These are phyloP conservation scores for Leccinellum luteum DNA, from an alignment of 768 basidiomycete species.

Conservation along the genomic window DNA sequence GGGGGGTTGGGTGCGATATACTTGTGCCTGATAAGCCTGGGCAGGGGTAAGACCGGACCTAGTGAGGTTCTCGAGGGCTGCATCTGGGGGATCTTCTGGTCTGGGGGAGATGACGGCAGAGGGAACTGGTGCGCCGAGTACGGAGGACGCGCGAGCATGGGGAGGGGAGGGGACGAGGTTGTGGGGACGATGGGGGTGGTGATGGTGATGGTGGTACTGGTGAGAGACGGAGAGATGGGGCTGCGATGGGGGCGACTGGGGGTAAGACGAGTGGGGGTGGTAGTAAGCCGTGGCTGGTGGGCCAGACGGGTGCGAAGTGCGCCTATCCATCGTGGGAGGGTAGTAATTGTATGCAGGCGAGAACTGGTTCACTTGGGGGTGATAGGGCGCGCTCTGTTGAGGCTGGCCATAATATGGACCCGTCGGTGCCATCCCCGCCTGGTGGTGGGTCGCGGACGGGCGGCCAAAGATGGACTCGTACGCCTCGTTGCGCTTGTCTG, in stretches of 20 bases:
- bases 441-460: conserved; percentile 58
- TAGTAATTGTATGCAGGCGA: conserved; percentile 41
- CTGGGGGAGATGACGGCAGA: conserved; percentile 45
- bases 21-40: conserved; percentile 79
- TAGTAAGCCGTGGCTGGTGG: conserved; percentile 29
- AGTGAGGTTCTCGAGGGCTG: conserved; percentile 41
- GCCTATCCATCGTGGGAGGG: conserved; percentile 42
- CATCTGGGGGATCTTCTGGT: conserved; percentile 51
- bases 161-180: conserved; percentile 40
- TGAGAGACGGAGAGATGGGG: conserved; percentile 9
- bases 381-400: conserved; percentile 14
- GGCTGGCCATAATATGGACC: conserved; percentile 18
- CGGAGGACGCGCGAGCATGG: conserved; percentile 49
- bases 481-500: conserved; percentile 75
- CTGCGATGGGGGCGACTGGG: conserved; percentile 35
- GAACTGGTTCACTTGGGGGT: conserved; percentile 27
- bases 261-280: conserved; percentile 28
- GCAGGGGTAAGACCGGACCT: conserved; percentile 65
- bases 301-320: conserved; percentile 45
- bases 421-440: conserved; percentile 10
- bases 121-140: conserved; percentile 41
- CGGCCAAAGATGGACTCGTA: conserved; percentile 89
- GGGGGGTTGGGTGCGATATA: conserved; percentile 49
- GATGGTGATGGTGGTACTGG: conserved; percentile 8
- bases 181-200: conserved; percentile 23